Evolutionary conservation across 768 basidiomycete species (phyloP), one percentile per base, ranked within the genome.

Genomic region (Tricholoma sp.): DNA sequence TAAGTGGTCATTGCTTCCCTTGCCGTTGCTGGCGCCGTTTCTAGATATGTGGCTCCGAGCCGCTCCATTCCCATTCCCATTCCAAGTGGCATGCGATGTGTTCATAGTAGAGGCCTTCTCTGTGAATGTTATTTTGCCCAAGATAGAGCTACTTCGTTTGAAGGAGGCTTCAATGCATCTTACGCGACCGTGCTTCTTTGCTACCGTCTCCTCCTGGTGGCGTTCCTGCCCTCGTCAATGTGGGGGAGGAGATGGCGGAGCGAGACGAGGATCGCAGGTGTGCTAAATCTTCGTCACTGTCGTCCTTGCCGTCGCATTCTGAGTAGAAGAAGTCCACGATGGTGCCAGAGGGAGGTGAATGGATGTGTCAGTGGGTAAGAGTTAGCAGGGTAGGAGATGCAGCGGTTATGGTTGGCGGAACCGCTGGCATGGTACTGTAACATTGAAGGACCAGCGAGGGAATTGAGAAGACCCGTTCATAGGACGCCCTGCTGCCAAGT

Each of bases 401-500:
- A 31, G 6, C 31, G 51, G 27, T 49, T 49, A 3, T 14, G 6
- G 18, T 41, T 21, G 11, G 21, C 8, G 34, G 21, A 12, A 31
- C 14, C 11, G 24, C 9, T 31, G 50, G n/a, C 4, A 2, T 9
- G 31, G 52, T 50, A 31, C 16, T 39, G 22, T 22, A 22, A 31
- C 5, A 41, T 31, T 24, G 21, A 50, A 35, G 58, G 5, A 39
- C 35, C 50, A n/a, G n/a, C 22, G 39, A n/a, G 58, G 32, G 3
- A 55, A 56, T 76, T 78, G 82, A 37, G 88, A 83, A 19, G 80
- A 77, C 14, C 81, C 82, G 31, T 80, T 2, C 24, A 80, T 29
- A 87, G 73, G 51, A 81, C 72, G 54, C 78, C 77, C 60, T 83
- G 80, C 31, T 85, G 78, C 4, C 89, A 79, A 29, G 70, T 73